These are phyloP conservation scores for Cladophialophora exuberans DNA, from an alignment of 2,329 filamentous ascomycete species.

Conservation along the genomic window DNA sequence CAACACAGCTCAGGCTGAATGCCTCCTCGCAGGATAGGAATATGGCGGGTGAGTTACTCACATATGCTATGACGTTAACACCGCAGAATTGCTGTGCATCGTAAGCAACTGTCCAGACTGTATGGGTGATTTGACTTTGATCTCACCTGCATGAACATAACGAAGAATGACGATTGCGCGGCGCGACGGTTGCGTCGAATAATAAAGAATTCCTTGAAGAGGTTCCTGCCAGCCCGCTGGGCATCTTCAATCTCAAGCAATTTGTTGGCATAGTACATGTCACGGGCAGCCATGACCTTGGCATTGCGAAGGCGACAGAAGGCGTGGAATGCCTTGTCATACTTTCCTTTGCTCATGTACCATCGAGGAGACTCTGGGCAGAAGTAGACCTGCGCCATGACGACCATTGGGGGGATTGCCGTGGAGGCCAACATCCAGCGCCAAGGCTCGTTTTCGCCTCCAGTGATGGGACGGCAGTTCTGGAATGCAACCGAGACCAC, in stretches of 20 bases:
- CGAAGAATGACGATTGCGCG: conserved; percentile 59
- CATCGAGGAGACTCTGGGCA: conserved; percentile 61
- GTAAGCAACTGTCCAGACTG: too few relatives aligned
- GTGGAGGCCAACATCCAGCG: conserved; percentile 71
- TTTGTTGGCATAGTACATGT: conserved; percentile 60
- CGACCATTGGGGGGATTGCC: conserved; percentile 62
- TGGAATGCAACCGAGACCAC: conserved; percentile 52
- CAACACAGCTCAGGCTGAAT: too few relatives aligned
- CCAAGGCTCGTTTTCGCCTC: conserved; percentile 60
- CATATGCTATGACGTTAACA: conserved; percentile 64
- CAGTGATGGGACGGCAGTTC: conserved; percentile 35
- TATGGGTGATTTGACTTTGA: too few relatives aligned
- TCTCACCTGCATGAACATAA: too few relatives aligned
- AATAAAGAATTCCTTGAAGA: conserved; percentile 62
- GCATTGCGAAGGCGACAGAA: conserved; percentile 53
- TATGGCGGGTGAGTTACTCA: too few relatives aligned
- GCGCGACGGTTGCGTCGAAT: conserved; percentile 66
- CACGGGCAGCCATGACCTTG: conserved; percentile 58
- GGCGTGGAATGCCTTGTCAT: conserved; percentile 52
- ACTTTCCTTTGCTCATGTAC: conserved; percentile 53
- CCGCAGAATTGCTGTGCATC: conserved; percentile 50
- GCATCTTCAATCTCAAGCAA: conserved; percentile 65
- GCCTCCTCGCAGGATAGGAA: too few relatives aligned
- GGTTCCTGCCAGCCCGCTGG: conserved; percentile 53
- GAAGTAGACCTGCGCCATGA: conserved; percentile 65